Conservation (phyloP, 2,329 filamentous ascomycete genomes). For the Aureobasidium subglaciale region DNA sequence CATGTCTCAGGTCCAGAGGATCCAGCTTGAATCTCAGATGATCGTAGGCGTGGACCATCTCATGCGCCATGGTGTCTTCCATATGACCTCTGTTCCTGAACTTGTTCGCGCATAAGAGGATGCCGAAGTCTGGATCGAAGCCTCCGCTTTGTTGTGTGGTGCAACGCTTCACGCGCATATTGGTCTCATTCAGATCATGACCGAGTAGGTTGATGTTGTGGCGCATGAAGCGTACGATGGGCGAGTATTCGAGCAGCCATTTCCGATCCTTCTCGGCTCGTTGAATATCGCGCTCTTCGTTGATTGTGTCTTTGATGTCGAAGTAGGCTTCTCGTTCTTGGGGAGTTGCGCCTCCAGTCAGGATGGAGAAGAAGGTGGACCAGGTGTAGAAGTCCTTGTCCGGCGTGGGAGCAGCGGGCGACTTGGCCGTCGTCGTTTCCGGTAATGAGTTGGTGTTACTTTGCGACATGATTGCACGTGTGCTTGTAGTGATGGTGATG, state of each 20-base stretch:
- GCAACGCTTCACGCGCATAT: slow-evolving; percentile 79
- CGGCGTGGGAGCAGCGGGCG: slow-evolving; percentile 15
- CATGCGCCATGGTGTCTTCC: slow-evolving; percentile 55
- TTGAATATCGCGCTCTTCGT: slow-evolving; percentile 71
- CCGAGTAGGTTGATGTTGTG: slow-evolving; percentile 75
- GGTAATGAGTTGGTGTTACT: slow-evolving; percentile 14
- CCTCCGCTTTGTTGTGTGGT: slow-evolving; percentile 67
- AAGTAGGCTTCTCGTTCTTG: slow-evolving; percentile 71
- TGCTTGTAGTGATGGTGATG: not conserved
- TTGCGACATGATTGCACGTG: slow-evolving; percentile 2
- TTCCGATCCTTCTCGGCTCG: slow-evolving; percentile 76
- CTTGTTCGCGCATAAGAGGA: slow-evolving; percentile 88
- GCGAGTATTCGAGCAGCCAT: slow-evolving; percentile 78
- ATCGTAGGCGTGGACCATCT: slow-evolving; percentile 19
- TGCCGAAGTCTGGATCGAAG: slow-evolving; percentile 79
- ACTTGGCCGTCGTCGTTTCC: slow-evolving; percentile 7
- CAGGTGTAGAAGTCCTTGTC: slow-evolving; percentile 49
- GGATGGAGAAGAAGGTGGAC: slow-evolving; percentile 79
- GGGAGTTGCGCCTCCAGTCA: slow-evolving; percentile 63
- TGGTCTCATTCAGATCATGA: slow-evolving; percentile 63
- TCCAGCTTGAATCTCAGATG: slow-evolving; percentile 67
- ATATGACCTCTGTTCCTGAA: slow-evolving; percentile 71
- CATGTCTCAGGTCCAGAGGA: slow-evolving; percentile 73
- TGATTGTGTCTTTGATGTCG: slow-evolving; percentile 63
- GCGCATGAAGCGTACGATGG: slow-evolving; percentile 77